These are phyloP conservation scores for Helicocarpus griseus DNA, from an alignment of 2,329 filamentous ascomycete genomes.

Conservation along the genomic window DNA sequence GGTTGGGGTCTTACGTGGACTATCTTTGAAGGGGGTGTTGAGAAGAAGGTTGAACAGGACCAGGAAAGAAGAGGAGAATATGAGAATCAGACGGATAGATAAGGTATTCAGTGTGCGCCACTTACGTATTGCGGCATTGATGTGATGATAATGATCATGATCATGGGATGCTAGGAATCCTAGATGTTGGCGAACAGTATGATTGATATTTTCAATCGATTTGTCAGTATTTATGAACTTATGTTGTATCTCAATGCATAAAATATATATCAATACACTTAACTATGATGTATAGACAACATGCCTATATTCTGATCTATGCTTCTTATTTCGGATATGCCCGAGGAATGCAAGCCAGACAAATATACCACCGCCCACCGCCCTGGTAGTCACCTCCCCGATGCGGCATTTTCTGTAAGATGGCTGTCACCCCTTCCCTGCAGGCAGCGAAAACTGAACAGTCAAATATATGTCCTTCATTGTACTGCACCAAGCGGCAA, in stretches of 20 bases:
- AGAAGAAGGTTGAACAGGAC: slow-evolving; percentile 26
- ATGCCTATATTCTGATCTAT: not conserved
- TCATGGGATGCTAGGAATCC: not conserved
- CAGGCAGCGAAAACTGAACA: too few species aligned
- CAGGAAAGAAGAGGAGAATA: slow-evolving; percentile 12
- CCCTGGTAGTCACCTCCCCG: too few species aligned
- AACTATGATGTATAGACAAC: not conserved
- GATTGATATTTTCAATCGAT: not conserved
- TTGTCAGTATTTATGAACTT: not conserved
- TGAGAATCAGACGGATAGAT: slow-evolving; percentile 1
- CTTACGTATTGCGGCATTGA: not conserved
- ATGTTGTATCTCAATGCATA: not conserved
- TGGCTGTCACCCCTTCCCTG: too few species aligned
- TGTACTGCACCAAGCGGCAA: too few species aligned
- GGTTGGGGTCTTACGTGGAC: slow-evolving; percentile 51
- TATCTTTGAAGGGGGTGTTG: slow-evolving; percentile 57
- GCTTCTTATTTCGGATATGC: too few species aligned
- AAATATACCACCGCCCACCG: too few species aligned
- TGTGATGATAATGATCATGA: not conserved
- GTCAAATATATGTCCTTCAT: too few species aligned
- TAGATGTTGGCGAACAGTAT: not conserved
- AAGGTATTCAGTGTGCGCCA: not conserved
- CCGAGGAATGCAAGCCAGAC: too few species aligned
- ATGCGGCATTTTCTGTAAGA: too few species aligned
- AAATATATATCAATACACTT: not conserved